A percentile compares a stretch with the other conserved stretches of the same genome.
These are phyloP conservation scores for Paradendryphiella salina DNA, from an alignment of 2,329 filamentous ascomycete genomes.

Conservation along the genomic window DNA sequence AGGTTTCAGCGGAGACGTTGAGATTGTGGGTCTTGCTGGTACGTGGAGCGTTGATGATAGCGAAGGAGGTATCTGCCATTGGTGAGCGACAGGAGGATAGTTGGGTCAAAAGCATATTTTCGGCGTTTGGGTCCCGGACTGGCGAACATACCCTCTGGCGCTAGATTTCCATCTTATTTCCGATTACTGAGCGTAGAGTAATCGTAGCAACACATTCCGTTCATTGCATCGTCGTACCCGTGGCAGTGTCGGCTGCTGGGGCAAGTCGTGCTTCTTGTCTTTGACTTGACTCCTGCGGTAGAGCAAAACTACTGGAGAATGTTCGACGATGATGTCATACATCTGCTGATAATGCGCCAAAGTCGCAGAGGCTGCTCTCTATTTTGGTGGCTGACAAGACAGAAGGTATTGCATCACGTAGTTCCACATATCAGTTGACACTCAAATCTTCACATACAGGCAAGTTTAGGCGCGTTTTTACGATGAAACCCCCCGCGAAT, in stretches of 20 bases:
- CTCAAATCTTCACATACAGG: neutral
- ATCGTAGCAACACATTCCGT: neutral
- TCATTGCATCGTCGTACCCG: constrained; percentile 4
- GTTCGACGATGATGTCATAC: too few species aligned
- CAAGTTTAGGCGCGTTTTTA: neutral
- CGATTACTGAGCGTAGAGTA: neutral
- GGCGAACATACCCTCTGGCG: constrained; percentile 3
- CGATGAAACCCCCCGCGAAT: neutral
- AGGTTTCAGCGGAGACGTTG: constrained; percentile 57
- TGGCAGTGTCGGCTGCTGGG: neutral
- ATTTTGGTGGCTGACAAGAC: neutral
- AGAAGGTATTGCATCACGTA: neutral
- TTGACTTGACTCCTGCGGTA: too few species aligned
- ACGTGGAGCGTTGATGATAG: constrained; percentile 88
- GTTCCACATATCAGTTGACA: too few species aligned
- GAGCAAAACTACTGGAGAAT: neutral
- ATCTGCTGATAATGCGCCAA: too few species aligned
- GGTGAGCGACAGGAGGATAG: neutral
- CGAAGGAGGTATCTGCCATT: constrained; percentile 58
- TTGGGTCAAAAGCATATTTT: neutral
- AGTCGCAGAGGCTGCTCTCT: too few species aligned
- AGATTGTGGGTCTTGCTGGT: constrained; percentile 74
- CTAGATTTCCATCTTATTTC: neutral
- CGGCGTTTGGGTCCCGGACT: constrained; percentile 1
- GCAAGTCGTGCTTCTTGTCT: too few species aligned